phyloP scores from a whole-genome alignment of 371 early-diverging fungal genomes.

The Mucor plumbeus region DNA sequence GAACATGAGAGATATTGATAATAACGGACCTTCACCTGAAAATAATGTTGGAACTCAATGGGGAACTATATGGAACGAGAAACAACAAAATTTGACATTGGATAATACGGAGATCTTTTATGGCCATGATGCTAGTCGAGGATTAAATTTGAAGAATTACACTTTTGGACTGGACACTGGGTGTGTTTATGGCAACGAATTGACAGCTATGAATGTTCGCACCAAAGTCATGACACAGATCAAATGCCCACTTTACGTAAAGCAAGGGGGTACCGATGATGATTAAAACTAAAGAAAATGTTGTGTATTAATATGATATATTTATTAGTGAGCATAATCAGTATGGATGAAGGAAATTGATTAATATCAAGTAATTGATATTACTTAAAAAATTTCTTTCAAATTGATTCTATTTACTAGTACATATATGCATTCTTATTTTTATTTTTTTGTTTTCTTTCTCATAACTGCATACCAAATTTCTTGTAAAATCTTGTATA shows the following conservation, averaged over 20 bases:
- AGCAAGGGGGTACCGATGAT: constrained; percentile 8
- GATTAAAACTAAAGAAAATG: constrained; percentile 1
- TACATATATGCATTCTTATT: not conserved
- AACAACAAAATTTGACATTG: constrained; percentile 23
- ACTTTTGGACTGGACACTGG: constrained; percentile 73
- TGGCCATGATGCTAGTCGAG: constrained; percentile 73
- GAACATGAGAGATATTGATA: constrained; percentile 64
- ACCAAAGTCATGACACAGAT: constrained; percentile 41
- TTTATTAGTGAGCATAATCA: constrained; percentile 4
- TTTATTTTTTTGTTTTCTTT: not conserved
- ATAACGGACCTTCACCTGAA: constrained; percentile 40
- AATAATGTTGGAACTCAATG: constrained; percentile 55
- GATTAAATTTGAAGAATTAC: constrained; percentile 55
- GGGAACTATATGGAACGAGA: constrained; percentile 52
- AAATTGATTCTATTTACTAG: not conserved
- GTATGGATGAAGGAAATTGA: constrained; percentile 1
- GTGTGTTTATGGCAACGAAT: constrained; percentile 67
- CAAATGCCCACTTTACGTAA: constrained; percentile 26
- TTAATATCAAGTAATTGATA: not conserved
- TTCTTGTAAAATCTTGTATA: not conserved
- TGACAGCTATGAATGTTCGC: constrained; percentile 60
- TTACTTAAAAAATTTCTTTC: not conserved
- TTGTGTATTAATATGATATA: not conserved
- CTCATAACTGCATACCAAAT: not conserved
- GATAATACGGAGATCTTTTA: constrained; percentile 53